Percentiles rank a stretch among this genome's conserved stretches.
Conservation (phyloP, 169 alveolate genomes). For the Plasmodium adleri region DNA sequence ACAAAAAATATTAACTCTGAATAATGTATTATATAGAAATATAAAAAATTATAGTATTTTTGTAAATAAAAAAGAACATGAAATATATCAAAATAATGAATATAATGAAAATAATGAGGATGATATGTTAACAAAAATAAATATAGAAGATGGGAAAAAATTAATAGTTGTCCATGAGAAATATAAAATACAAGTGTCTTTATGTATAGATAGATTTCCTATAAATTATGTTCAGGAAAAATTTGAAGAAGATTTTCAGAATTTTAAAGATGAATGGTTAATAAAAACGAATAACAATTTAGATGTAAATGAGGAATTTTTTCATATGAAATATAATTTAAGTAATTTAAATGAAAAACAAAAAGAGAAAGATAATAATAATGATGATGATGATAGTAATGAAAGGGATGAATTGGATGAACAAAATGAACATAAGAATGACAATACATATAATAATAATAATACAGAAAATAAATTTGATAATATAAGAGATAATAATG, state of each 20-base stretch:
- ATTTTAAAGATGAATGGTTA: slow-evolving; percentile 69
- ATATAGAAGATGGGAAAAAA: slow-evolving; percentile 59
- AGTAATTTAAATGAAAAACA: slow-evolving; percentile 54
- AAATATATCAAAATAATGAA: neutral
- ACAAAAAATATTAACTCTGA: neutral
- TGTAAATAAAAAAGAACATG: slow-evolving; percentile 6
- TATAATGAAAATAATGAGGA: neutral
- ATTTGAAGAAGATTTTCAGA: slow-evolving; percentile 66
- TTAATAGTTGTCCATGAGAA: slow-evolving; percentile 58
- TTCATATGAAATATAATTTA: slow-evolving; percentile 73
- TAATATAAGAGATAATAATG: neutral
- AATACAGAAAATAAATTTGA: slow-evolving; percentile 6
- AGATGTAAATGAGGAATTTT: slow-evolving; percentile 63
- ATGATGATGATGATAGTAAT: slow-evolving; percentile 2
- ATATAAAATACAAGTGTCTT: slow-evolving; percentile 65
- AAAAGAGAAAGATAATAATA: slow-evolving; percentile 14
- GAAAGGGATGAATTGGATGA: slow-evolving; percentile 1
- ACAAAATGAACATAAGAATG: slow-evolving; percentile 48
- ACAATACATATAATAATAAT: slow-evolving; percentile 28
- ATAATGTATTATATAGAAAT: too few relatives aligned
- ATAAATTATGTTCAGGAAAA: slow-evolving; percentile 46
- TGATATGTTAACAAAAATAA: neutral
- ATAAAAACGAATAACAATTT: slow-evolving; percentile 67
- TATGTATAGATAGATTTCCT: slow-evolving; percentile 75
- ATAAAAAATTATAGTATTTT: neutral